Evolutionary conservation across 192 early-diverging fungal genomes (phyloP).

Genomic region (Thamnidium elegans): DNA sequence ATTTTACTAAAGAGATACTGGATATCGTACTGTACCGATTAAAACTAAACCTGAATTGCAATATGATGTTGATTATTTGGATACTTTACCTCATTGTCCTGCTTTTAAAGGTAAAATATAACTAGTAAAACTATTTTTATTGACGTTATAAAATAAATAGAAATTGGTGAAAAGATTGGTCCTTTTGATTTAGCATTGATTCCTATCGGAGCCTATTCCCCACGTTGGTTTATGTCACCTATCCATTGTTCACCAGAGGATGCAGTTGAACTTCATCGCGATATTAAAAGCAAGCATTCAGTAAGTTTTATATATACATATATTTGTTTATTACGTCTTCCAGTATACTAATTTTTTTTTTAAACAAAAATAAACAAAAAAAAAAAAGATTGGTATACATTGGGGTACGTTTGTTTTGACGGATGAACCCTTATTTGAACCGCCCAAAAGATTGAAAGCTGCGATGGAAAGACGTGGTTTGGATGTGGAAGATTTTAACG

Average conservation of each 20-base stretch:
- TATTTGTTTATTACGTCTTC: neutral
- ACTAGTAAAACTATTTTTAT: neutral
- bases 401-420: constrained; percentile 85
- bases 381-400: constrained; percentile 65
- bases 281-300: constrained; percentile 60
- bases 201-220: constrained; percentile 84
- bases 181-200: constrained; percentile 74
- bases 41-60: constrained; percentile 40
- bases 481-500: constrained; percentile 37
- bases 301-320: neutral
- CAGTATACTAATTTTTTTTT: neutral
- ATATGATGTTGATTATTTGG: constrained; percentile 19
- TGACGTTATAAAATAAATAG: neutral
- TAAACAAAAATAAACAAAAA: too few relatives aligned
- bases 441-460: constrained; percentile 56
- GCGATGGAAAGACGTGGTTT: constrained; percentile 58
- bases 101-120: constrained; percentile 58
- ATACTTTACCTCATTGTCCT: constrained; percentile 64
- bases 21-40: constrained; percentile 62
- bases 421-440: constrained; percentile 65
- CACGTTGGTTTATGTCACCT: constrained; percentile 67
- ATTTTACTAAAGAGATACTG: constrained; percentile 65
- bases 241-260: constrained; percentile 82
- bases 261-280: constrained; percentile 75
- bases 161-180: constrained; percentile 73